Evolutionary conservation across 2,329 filamentous ascomycete species (phyloP).

Genomic region (Corniculantispora saksenae): DNA sequence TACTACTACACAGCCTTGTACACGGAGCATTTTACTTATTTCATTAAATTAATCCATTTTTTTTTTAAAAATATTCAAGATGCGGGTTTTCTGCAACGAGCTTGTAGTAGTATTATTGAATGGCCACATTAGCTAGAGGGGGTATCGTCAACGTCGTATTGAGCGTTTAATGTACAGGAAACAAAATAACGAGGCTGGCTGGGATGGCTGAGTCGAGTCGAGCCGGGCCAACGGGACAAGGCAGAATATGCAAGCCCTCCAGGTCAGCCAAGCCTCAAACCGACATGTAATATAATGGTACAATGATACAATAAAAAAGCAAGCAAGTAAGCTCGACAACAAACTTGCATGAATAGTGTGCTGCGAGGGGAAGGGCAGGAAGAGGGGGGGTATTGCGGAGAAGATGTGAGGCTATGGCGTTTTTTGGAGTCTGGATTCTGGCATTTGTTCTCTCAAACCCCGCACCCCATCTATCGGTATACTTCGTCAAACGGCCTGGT

Average conservation of each 20-base stretch:
- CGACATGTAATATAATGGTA: constrained; percentile 18
- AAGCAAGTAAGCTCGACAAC: constrained; percentile 10
- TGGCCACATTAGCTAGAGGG: not conserved
- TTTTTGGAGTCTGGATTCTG: not conserved
- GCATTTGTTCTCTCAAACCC: not conserved
- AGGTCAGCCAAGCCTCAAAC: constrained; percentile 8
- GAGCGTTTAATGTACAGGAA: constrained; percentile 18
- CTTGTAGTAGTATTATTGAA: not conserved
- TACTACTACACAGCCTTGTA: constrained; percentile 13
- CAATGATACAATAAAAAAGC: too few species aligned
- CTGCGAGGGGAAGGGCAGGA: not conserved
- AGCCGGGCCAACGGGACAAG: constrained; percentile 5
- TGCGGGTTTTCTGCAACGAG: too few species aligned
- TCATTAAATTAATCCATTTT: not conserved
- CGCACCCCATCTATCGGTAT: constrained; percentile 61
- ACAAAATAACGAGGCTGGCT: not conserved
- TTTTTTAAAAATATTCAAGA: too few species aligned
- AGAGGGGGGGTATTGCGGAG: not conserved
- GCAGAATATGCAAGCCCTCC: not conserved
- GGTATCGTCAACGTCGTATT: constrained; percentile 20
- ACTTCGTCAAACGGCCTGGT: constrained; percentile 97
- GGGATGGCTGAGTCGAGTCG: not conserved
- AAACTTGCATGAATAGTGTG: constrained; percentile 9
- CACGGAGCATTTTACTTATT: not conserved
- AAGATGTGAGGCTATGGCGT: not conserved